Evolutionary conservation across 768 basidiomycete genomes (phyloP).

Genomic region (Russula sp.): DNA sequence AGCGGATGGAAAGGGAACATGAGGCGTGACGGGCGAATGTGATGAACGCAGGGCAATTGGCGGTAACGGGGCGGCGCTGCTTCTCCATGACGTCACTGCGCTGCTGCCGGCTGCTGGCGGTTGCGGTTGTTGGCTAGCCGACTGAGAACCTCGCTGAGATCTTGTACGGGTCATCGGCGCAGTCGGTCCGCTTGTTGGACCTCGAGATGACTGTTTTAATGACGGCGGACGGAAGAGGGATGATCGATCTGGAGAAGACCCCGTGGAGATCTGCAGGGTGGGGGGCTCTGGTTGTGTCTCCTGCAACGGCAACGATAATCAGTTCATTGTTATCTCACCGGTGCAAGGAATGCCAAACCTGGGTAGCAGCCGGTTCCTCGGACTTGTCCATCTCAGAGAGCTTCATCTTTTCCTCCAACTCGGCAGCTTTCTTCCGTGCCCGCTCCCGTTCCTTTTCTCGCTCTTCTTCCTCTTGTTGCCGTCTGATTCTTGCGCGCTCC

Average conservation of each 20-base stretch:
- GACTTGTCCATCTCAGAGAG: constrained; percentile 19
- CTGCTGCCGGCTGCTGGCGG: background rate
- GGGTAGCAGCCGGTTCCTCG: background rate
- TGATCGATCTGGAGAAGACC: background rate
- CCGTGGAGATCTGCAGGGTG: background rate
- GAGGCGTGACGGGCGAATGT: constrained; percentile 32
- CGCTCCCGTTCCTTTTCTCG: constrained; percentile 75
- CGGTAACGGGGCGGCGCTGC: constrained; percentile 37
- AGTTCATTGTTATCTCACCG: background rate
- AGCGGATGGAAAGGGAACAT: constrained; percentile 29
- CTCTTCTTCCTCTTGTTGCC: constrained; percentile 79
- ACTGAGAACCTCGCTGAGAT: constrained; percentile 23
- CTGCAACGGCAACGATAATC: background rate
- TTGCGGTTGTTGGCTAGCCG: constrained; percentile 4
- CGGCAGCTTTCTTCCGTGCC: constrained; percentile 72
- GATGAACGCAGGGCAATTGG: constrained; percentile 28
- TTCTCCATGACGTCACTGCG: constrained; percentile 63
- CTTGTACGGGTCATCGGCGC: constrained; percentile 13
- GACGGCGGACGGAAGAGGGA: constrained; percentile 26
- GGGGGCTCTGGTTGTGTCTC: background rate
- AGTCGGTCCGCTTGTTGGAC: constrained; percentile 5
- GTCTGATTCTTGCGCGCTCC: constrained; percentile 71
- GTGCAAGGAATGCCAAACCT: constrained; percentile 5
- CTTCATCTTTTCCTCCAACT: constrained; percentile 64
- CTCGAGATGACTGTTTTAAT: constrained; percentile 28